Percentiles rank a stretch among this genome's conserved stretches.
These are phyloP conservation scores for Camellia japonica DNA, from an alignment of 148 eudicot genomes.

Conservation along the genomic window DNA sequence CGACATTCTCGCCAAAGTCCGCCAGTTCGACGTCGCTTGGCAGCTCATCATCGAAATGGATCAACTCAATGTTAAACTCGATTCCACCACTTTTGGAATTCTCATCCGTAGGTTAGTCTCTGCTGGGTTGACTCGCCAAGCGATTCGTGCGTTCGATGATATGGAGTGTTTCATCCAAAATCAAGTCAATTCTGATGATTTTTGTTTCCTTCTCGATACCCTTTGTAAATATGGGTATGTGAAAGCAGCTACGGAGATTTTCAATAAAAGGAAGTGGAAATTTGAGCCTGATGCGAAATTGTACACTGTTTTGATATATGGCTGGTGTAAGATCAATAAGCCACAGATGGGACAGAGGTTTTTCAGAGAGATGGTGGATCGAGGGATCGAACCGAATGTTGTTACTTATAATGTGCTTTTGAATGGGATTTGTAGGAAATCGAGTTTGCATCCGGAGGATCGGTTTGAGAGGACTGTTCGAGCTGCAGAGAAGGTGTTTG, in stretches of 20 bases:
- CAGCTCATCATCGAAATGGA: slow-evolving; percentile 62
- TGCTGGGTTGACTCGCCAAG: slow-evolving; percentile 71
- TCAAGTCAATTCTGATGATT: slow-evolving; percentile 23
- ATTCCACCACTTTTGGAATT: slow-evolving; percentile 48
- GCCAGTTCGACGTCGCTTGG: slow-evolving; percentile 87
- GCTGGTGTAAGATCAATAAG: slow-evolving; percentile 80
- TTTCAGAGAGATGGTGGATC: slow-evolving; percentile 68
- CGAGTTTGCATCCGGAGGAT: slow-evolving; percentile 79
- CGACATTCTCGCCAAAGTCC: slow-evolving; percentile 61
- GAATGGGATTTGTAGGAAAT: slow-evolving; percentile 80
- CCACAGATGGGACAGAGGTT: slow-evolving; percentile 63
- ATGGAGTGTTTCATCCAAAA: slow-evolving; percentile 54
- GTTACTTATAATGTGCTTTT: slow-evolving; percentile 79
- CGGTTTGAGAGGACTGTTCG: slow-evolving; percentile 70
- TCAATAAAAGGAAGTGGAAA: slow-evolving; percentile 49
- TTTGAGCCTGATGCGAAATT: slow-evolving; percentile 50
- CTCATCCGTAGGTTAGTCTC: slow-evolving; percentile 64
- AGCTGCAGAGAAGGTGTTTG: slow-evolving; percentile 70
- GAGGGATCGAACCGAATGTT: slow-evolving; percentile 73
- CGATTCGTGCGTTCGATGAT: slow-evolving; percentile 73
- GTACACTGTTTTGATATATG: slow-evolving; percentile 73
- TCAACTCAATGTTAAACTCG: slow-evolving; percentile 37
- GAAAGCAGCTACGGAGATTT: slow-evolving; percentile 72
- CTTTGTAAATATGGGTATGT: slow-evolving; percentile 84
- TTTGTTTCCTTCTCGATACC: slow-evolving; percentile 65